Base-by-base conservation (phyloP, 257 asterid genomes). In the Galeopsis tetrahit region DNA sequence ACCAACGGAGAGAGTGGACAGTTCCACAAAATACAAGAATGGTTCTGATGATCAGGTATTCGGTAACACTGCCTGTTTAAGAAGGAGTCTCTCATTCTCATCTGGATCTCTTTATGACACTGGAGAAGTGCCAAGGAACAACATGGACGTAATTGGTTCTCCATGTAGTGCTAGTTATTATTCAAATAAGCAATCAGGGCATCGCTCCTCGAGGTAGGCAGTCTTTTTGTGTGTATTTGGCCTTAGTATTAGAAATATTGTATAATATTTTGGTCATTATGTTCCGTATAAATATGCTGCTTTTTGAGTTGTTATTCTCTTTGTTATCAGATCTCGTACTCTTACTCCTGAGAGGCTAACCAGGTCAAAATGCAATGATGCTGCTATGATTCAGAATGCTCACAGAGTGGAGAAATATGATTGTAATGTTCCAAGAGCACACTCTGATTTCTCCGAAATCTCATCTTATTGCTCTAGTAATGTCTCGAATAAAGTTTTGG, bases 11-110 rank as follows among this genome's bases (percentile, higher is more conserved):
- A 72, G 76, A 79, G 61, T 35, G 11, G 82, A 75, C 58, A 84
- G 82, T 66, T 79, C 87, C 39, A 77, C 75, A 67, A 83, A 69
- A 61, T 80, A 74, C 33, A 88, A 89, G 76, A 83, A 79, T 75
- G 85, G 68, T 44, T 67, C 85, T 4, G 91, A 86, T 66, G 85
- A 82, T 63, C 83, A 70, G 36, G 83, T 39, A 21, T 61, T 60
- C 66, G 81, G 77, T 21, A 57, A 77, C 56, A 62, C 89, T 66
- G 96, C 97, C 43, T 61, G 83, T 77, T 90, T 95, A 57, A 84
- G 96, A 73, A 86, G 99, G 82, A 95, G 98, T 82, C 85, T 78
- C 65, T 95, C 99, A 3, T 89, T 86, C 72, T 90, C 98, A 62
- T 86, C 99, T 55, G 95, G 92, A 40, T 84, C 90, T 79, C 67